Evolutionary conservation across 805 yeast genomes (phyloP).

Genomic region (Candida stauntonica): DNA sequence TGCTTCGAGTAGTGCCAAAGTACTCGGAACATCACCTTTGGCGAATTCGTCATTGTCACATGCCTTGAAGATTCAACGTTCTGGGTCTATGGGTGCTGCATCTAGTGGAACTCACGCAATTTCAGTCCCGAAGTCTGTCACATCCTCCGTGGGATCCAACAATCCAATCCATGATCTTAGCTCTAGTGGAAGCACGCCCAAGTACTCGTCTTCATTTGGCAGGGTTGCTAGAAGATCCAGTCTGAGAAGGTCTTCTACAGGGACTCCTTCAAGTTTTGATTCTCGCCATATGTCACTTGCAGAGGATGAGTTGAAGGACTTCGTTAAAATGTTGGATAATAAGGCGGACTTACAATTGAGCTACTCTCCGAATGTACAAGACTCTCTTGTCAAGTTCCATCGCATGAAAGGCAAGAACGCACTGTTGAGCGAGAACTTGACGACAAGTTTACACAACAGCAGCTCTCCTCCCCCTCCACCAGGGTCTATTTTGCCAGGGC

Average conservation of each 20-base stretch:
- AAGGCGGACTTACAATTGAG: constrained; percentile 45
- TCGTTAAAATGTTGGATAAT: constrained; percentile 66
- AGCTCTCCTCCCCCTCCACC: constrained; percentile 24
- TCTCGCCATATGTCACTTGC: constrained; percentile 7
- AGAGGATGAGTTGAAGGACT: constrained; percentile 63
- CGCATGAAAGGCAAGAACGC: constrained; percentile 49
- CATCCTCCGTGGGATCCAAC: constrained; percentile 23
- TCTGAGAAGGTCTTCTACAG: constrained; percentile 31
- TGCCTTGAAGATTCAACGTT: constrained; percentile 36
- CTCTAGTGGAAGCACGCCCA: constrained; percentile 45
- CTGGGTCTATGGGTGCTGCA: constrained; percentile 27
- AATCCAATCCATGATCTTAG: constrained; percentile 25
- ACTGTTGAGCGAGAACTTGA: constrained; percentile 49
- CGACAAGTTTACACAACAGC: constrained; percentile 35
- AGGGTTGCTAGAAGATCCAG: constrained; percentile 54
- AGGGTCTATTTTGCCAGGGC: not conserved
- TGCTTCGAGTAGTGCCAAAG: constrained; percentile 17
- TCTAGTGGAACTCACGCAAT: constrained; percentile 6
- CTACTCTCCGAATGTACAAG: constrained; percentile 32
- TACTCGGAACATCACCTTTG: not conserved
- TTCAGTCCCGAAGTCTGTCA: constrained; percentile 28
- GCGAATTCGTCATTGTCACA: constrained; percentile 34
- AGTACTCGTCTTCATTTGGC: constrained; percentile 70
- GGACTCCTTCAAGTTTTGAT: constrained; percentile 29
- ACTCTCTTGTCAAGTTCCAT: constrained; percentile 49